phyloP scores from a whole-genome alignment of 768 basidiomycete genomes.

The Trametes sanguinea region DNA sequence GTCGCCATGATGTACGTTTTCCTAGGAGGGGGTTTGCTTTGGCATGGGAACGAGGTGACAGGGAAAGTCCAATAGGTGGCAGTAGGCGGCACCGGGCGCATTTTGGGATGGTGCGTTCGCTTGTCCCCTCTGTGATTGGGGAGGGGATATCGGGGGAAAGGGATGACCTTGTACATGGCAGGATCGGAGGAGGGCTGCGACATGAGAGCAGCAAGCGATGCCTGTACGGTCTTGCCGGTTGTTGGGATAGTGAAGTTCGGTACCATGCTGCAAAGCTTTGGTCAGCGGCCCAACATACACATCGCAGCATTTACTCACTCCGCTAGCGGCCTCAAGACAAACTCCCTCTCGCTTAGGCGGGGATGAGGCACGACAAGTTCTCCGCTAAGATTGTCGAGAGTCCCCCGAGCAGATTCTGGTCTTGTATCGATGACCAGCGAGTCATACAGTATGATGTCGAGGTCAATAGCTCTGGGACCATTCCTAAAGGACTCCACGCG shows the following conservation, averaged over 20 bases:
- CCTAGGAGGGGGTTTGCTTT: constrained; percentile 6
- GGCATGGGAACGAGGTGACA: constrained; percentile 22
- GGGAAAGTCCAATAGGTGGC: constrained; percentile 53
- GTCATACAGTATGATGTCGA: constrained; percentile 85
- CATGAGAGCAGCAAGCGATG: constrained; percentile 47
- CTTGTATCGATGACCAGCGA: constrained; percentile 59
- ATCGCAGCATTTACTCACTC: constrained; percentile 62
- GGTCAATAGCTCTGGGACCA: constrained; percentile 88
- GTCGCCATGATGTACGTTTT: constrained; percentile 86
- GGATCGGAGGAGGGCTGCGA: constrained; percentile 35
- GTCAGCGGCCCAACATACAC: background rate
- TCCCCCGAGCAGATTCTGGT: constrained; percentile 38
- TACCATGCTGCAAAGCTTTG: constrained; percentile 62
- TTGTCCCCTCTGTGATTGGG: constrained; percentile 20
- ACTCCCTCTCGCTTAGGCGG: constrained; percentile 81
- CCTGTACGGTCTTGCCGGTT: constrained; percentile 46
- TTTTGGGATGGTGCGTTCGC: constrained; percentile 8
- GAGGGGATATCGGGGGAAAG: constrained; percentile 63
- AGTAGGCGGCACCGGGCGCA: constrained; percentile 45
- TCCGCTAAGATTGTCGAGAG: constrained; percentile 55
- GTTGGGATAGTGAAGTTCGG: constrained; percentile 72
- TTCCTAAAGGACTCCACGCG: constrained; percentile 76
- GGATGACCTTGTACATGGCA: constrained; percentile 72
- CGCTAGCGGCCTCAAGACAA: constrained; percentile 82
- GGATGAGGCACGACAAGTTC: constrained; percentile 88